These are phyloP conservation scores for Terana coerulea DNA, from an alignment of 768 basidiomycete genomes.

Conservation along the genomic window DNA sequence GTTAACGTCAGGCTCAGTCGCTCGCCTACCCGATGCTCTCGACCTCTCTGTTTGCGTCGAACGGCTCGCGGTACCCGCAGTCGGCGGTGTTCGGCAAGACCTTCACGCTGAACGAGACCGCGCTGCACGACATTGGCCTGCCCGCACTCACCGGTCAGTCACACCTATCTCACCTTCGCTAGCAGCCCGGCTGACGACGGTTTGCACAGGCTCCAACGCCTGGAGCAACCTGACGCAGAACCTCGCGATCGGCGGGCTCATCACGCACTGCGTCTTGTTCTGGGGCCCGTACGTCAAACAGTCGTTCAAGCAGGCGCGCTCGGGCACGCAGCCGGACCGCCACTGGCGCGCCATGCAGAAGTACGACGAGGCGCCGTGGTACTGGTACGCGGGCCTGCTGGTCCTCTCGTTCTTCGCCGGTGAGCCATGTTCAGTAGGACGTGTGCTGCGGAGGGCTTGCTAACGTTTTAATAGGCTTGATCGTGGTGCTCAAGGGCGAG, in stretches of 20 bases:
- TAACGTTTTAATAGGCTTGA: conserved; percentile 36
- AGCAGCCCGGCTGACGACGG: background rate
- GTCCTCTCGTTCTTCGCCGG: conserved; percentile 53
- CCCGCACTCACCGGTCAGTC: conserved; percentile 30
- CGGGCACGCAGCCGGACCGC: conserved; percentile 47
- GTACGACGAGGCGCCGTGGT: conserved; percentile 58
- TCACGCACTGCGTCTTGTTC: conserved; percentile 54
- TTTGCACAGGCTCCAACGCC: conserved; percentile 41
- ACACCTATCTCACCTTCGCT: background rate
- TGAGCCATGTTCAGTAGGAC: conserved; percentile 22
- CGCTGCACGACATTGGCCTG: conserved; percentile 42
- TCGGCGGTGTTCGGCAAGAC: conserved; percentile 47
- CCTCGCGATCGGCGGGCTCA: conserved; percentile 56
- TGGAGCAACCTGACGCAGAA: conserved; percentile 47
- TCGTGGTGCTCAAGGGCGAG: conserved; percentile 53
- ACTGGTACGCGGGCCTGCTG: conserved; percentile 54
- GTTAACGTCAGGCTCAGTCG: conserved; percentile 32
- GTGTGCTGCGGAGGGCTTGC: background rate
- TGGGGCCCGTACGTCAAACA: conserved; percentile 49
- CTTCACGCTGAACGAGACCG: conserved; percentile 52
- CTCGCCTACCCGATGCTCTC: conserved; percentile 57
- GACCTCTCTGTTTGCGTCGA: conserved; percentile 49
- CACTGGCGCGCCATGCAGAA: conserved; percentile 53
- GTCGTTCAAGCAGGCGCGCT: conserved; percentile 46
- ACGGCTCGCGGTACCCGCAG: conserved; percentile 55